phyloP scores from a whole-genome alignment of 352 stramenopile genomes.

The Blastocystis sp. region DNA sequence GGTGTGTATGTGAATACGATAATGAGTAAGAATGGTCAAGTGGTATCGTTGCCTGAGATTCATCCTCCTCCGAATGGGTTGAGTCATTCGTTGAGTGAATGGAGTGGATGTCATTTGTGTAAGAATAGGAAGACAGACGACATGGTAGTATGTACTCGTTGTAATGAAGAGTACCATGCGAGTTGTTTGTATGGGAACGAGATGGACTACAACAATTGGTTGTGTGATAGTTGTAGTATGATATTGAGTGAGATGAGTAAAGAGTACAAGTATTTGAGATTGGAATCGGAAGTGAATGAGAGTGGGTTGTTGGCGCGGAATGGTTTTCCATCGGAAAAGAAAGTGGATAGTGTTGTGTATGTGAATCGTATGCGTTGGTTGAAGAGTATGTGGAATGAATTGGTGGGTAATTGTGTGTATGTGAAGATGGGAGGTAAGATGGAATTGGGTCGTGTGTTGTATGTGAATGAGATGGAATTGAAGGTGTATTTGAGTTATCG shows the following conservation, averaged over 20 bases:
- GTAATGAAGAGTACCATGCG: not conserved
- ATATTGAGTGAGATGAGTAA: not conserved
- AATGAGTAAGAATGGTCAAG: not conserved
- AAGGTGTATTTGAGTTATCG: not conserved
- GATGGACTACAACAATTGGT: slow-evolving; percentile 7
- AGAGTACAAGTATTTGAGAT: not conserved
- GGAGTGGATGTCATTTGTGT: not conserved
- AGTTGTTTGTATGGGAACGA: not conserved
- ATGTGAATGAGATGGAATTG: not conserved
- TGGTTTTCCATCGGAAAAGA: not conserved
- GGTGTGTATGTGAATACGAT: not conserved
- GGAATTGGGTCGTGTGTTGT: not conserved
- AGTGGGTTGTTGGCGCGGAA: not conserved
- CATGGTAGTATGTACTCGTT: not conserved
- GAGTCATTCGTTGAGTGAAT: not conserved
- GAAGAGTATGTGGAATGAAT: not conserved
- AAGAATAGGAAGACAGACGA: not conserved
- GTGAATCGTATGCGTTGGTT: not conserved
- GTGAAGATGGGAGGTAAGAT: not conserved
- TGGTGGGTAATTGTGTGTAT: not conserved
- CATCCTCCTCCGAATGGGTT: not conserved
- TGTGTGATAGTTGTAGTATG: not conserved
- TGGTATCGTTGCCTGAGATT: not conserved
- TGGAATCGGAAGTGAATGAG: not conserved
- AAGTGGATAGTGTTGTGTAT: not conserved